Evolutionary conservation across 2,329 filamentous ascomycete genomes (phyloP).

Genomic region (Fusarium ramigenum): DNA sequence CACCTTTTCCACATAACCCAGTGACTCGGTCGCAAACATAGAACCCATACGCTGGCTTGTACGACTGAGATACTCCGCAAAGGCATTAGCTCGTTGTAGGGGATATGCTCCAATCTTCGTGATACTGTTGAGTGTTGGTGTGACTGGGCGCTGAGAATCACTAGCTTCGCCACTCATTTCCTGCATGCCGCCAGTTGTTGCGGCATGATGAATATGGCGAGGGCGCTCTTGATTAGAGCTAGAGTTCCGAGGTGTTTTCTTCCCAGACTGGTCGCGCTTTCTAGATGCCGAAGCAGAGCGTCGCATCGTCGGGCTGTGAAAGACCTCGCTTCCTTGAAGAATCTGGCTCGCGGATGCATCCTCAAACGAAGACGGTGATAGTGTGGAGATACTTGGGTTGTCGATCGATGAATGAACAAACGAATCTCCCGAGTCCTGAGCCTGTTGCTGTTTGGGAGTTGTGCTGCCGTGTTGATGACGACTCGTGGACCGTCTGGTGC

Average conservation of each 20-base stretch:
- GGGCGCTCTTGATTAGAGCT: slow-evolving; percentile 13
- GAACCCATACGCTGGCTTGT: slow-evolving; percentile 84
- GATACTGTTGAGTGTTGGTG: slow-evolving; percentile 61
- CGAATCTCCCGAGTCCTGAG: slow-evolving; percentile 68
- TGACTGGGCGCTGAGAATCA: slow-evolving; percentile 39
- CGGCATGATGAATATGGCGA: slow-evolving; percentile 44
- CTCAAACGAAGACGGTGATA: slow-evolving; percentile 74
- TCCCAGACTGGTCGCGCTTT: slow-evolving; percentile 21
- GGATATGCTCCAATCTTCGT: slow-evolving; percentile 76
- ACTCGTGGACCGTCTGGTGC: slow-evolving; percentile 62
- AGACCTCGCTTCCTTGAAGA: slow-evolving; percentile 85
- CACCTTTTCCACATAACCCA: slow-evolving; percentile 96
- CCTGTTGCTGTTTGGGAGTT: slow-evolving; percentile 54
- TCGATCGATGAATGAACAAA: slow-evolving; percentile 77
- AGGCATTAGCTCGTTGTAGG: slow-evolving; percentile 81
- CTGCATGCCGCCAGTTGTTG: slow-evolving; percentile 52
- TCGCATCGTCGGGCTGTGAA: slow-evolving; percentile 78
- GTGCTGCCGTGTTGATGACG: slow-evolving; percentile 44
- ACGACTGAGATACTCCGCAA: slow-evolving; percentile 84
- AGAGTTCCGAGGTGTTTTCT: slow-evolving; percentile 26
- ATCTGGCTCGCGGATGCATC: slow-evolving; percentile 93
- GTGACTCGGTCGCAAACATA: slow-evolving; percentile 86
- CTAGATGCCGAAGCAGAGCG: slow-evolving; percentile 56
- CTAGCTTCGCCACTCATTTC: slow-evolving; percentile 15
- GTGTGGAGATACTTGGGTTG: slow-evolving; percentile 76